Evolutionary conservation across 192 early-diverging fungal genomes (phyloP).

Genomic region (Linnemannia elongata): DNA sequence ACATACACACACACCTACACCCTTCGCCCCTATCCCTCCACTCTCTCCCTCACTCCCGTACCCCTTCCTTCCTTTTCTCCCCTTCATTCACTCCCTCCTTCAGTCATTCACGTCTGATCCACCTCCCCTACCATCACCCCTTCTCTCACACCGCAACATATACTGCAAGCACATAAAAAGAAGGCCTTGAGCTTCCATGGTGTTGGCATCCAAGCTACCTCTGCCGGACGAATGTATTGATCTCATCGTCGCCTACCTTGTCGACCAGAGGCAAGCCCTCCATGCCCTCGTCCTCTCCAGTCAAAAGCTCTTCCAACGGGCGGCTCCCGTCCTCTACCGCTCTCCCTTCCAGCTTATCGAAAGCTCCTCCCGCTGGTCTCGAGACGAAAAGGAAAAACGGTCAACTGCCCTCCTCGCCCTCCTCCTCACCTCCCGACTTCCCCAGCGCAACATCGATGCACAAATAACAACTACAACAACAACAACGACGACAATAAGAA

Average conservation of each 20-base stretch:
- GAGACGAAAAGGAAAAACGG: conserved; percentile 26
- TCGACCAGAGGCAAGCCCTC: conserved; percentile 40
- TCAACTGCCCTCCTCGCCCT: conserved; percentile 32
- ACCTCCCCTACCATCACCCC: neutral
- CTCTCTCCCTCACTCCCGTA: neutral
- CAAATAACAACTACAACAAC: neutral
- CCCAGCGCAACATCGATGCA: neutral
- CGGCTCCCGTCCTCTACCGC: conserved; percentile 40
- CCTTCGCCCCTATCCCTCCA: neutral
- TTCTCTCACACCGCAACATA: neutral
- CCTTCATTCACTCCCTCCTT: neutral
- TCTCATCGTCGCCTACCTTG: conserved; percentile 42
- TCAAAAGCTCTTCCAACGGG: conserved; percentile 35
- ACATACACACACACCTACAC: neutral
- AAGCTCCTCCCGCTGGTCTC: conserved; percentile 4
- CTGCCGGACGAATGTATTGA: conserved; percentile 55
- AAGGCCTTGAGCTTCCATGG: conserved; percentile 26
- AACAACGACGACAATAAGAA: neutral
- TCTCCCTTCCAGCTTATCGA: conserved; percentile 46
- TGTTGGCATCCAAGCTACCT: conserved; percentile 41
- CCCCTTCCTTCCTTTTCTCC: neutral
- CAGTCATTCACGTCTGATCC: too few species aligned
- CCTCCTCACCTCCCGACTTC: conserved; percentile 18
- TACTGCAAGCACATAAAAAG: neutral
- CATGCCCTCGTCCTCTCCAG: conserved; percentile 45